phyloP scores from a whole-genome alignment of 2,329 filamentous ascomycete genomes.

The Aspergillus sp. region DNA sequence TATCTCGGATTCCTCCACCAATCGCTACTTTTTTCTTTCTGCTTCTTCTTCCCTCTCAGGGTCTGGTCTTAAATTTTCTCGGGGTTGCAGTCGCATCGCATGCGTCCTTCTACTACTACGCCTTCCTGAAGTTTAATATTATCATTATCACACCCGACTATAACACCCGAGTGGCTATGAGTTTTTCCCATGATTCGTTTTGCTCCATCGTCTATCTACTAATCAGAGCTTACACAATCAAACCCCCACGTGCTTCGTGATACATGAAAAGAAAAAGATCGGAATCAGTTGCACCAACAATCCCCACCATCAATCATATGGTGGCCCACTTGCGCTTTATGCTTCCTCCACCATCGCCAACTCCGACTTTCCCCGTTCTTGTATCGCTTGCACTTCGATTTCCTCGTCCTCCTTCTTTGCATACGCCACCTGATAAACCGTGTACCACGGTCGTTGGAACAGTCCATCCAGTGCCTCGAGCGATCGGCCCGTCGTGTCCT shows the following conservation, averaged over 20 bases:
- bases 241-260: no score
- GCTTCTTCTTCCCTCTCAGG: no score
- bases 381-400: neutral
- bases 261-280: no score
- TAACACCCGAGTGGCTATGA: neutral
- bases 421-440: constrained; percentile 22
- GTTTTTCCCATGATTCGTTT: no score
- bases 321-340: no score
- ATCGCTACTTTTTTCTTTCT: neutral
- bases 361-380: neutral
- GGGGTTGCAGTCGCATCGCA: neutral
- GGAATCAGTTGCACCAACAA: no score
- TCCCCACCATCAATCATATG: no score
- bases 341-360: neutral
- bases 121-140: neutral
- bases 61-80: neutral
- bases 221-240: no score
- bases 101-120: no score
- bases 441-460: constrained; percentile 26
- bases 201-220: no score
- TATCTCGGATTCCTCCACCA: neutral
- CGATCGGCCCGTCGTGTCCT: constrained; percentile 25
- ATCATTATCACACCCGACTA: neutral
- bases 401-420: constrained; percentile 7
- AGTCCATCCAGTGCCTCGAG: constrained; percentile 22